Percentiles rank a stretch among this genome's conserved stretches.
These are phyloP conservation scores for Diutina siamensis DNA, from an alignment of 1,139 yeast genomes.

Conservation along the genomic window DNA sequence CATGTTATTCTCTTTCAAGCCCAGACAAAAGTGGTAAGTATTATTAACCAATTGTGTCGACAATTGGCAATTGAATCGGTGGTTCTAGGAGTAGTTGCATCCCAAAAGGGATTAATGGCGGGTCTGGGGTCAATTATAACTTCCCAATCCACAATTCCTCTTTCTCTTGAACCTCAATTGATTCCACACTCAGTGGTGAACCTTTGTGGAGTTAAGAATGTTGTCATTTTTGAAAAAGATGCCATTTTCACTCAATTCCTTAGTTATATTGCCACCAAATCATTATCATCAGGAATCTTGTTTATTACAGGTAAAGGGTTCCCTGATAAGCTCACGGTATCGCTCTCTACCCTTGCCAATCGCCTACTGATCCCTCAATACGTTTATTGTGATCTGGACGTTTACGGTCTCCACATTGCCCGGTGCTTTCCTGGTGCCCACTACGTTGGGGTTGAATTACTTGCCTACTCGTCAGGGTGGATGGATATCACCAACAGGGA, in stretches of 20 bases:
- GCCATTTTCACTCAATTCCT: conserved; percentile 10
- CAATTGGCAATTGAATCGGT: conserved; percentile 8
- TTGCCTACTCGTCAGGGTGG: neutral
- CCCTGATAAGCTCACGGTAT: conserved; percentile 9
- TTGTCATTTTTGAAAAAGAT: conserved; percentile 10
- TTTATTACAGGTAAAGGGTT: conserved; percentile 11
- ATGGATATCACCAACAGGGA: neutral
- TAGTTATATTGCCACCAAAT: neutral
- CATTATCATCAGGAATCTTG: conserved; percentile 1
- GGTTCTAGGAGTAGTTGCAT: conserved; percentile 9
- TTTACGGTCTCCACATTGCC: neutral
- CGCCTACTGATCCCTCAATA: neutral
- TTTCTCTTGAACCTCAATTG: neutral
- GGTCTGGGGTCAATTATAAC: conserved; percentile 4
- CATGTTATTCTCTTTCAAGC: neutral
- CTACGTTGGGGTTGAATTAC: neutral
- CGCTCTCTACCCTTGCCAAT: neutral
- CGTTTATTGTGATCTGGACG: neutral
- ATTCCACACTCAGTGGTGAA: neutral
- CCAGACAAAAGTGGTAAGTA: neutral
- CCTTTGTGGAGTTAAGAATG: neutral
- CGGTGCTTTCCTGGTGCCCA: neutral
- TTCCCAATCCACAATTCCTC: neutral
- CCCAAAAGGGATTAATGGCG: conserved; percentile 7
- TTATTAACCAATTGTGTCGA: neutral